Conservation (phyloP, 2,329 filamentous ascomycete genomes). For the Colletotrichum sp. region DNA sequence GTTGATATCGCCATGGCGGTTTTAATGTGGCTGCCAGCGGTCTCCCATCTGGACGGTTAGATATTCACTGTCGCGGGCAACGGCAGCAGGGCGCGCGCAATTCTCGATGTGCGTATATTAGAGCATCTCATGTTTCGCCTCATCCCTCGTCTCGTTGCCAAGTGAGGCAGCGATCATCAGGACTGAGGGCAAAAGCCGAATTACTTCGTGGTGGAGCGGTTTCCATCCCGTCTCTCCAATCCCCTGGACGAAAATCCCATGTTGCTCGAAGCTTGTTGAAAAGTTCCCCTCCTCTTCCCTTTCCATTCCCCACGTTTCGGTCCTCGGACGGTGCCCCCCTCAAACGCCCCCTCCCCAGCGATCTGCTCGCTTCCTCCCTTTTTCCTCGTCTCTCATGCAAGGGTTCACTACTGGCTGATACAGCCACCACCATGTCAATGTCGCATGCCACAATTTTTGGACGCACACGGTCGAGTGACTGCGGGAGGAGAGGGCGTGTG, state of each 20-base stretch:
- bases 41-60: not conserved
- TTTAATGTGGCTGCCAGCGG: not conserved
- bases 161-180: not conserved
- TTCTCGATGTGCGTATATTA: not conserved
- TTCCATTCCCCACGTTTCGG: constrained; percentile 4
- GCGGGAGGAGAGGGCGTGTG: not conserved
- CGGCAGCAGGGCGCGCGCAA: not conserved
- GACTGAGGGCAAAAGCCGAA: not conserved
- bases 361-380: not conserved
- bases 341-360: not conserved
- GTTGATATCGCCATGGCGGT: not conserved
- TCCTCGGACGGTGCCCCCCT: not conserved
- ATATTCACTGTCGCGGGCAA: not conserved
- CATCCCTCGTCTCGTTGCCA: not conserved
- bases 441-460: not conserved
- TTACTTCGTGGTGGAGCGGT: not conserved
- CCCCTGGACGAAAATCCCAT: constrained; percentile 2
- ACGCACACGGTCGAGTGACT: not conserved
- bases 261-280: not conserved
- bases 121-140: not conserved
- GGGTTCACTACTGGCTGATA: not conserved
- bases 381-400: not conserved
- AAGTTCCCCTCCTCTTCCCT: not conserved
- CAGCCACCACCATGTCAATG: not conserved
- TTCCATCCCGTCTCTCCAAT: not conserved